Conservation (phyloP, 352 stramenopile species). For the Globisporangium cederbergense region DNA sequence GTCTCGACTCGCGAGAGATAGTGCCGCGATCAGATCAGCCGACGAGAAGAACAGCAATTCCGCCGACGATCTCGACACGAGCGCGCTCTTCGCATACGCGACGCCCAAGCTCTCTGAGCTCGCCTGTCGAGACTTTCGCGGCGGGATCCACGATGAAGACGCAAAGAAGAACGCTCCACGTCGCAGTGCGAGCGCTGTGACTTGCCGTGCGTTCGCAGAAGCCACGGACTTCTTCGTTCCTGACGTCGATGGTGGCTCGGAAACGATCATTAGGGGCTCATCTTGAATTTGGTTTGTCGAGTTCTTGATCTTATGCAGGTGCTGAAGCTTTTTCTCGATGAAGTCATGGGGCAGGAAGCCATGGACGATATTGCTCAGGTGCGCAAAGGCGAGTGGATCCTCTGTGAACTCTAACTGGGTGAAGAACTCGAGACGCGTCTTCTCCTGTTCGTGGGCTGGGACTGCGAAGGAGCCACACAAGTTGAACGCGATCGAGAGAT, state of each 20-base stretch:
- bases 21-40: constrained; percentile 26
- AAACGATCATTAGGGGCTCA: not conserved
- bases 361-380: constrained; percentile 44
- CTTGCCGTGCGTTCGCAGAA: not conserved
- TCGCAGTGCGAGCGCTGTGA: constrained; percentile 25
- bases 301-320: constrained; percentile 1
- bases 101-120: constrained; percentile 17
- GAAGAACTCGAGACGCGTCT: constrained; percentile 43
- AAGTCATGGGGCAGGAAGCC: constrained; percentile 47
- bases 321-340: constrained; percentile 22
- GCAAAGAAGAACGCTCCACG: constrained; percentile 50
- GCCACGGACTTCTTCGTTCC: not conserved
- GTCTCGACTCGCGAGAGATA: constrained; percentile 34
- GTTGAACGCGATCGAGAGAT: constrained; percentile 46
- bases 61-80: constrained; percentile 35
- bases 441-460: constrained; percentile 19
- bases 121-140: constrained; percentile 24
- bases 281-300: constrained; percentile 1
- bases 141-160: constrained; percentile 52
- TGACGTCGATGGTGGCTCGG: not conserved
- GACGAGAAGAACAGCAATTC: constrained; percentile 57
- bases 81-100: constrained; percentile 40
- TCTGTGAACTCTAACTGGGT: constrained; percentile 44
- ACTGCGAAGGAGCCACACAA: constrained; percentile 41
- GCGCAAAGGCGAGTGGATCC: constrained; percentile 44